These are phyloP conservation scores for Tuber melanosporum DNA, from an alignment of 495 filamentous ascomycete species.

Conservation along the genomic window DNA sequence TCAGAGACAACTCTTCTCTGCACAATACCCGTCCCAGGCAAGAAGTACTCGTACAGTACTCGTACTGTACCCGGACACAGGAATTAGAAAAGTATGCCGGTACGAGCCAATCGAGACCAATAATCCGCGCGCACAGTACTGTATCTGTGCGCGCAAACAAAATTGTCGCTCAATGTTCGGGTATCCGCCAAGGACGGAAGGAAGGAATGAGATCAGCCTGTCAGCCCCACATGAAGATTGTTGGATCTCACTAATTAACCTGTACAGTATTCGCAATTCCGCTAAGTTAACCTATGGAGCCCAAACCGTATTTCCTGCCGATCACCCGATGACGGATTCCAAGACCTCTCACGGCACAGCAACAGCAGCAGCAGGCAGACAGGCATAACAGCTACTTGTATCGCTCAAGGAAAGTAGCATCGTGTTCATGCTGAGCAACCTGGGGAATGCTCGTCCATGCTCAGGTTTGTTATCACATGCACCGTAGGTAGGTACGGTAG, in stretches of 20 bases:
- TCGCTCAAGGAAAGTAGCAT: background rate
- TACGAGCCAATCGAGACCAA: too few relatives aligned
- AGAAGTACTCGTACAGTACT: too few relatives aligned
- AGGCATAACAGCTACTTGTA: too few relatives aligned
- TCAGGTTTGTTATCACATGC: background rate
- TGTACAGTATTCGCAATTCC: background rate
- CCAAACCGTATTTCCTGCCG: background rate
- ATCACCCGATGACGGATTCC: background rate
- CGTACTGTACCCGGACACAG: too few relatives aligned
- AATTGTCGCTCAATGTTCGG: too few relatives aligned
- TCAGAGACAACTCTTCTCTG: too few relatives aligned
- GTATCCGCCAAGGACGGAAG: too few relatives aligned
- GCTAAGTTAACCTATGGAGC: background rate
- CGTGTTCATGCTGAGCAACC: background rate
- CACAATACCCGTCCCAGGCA: too few relatives aligned
- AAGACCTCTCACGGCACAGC: background rate
- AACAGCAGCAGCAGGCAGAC: background rate
- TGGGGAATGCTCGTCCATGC: background rate
- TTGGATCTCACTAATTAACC: background rate
- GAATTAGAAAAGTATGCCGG: too few relatives aligned
- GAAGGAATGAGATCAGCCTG: background rate
- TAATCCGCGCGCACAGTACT: too few relatives aligned
- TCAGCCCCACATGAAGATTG: too few relatives aligned
- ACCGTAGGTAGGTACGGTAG: background rate
- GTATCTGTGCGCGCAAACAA: too few relatives aligned